Evolutionary conservation across 108 stramenopile genomes (phyloP).

Genomic region (Parietichytrium sp.): DNA sequence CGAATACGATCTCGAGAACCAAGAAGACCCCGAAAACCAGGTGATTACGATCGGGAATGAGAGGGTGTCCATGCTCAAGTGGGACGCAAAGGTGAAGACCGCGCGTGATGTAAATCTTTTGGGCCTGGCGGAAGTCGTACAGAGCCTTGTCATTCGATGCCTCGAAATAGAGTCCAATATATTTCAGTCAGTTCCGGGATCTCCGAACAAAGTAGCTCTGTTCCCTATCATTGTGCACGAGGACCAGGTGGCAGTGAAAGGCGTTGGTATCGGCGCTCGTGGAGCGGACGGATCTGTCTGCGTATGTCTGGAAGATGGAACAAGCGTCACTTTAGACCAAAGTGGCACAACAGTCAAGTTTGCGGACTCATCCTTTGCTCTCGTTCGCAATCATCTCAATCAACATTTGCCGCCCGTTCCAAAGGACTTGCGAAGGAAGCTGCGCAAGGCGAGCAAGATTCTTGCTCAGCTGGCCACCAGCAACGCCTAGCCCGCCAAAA

Average conservation of each 20-base stretch:
- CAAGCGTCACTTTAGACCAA: not conserved
- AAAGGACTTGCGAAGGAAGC: too few species aligned
- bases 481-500: too few species aligned
- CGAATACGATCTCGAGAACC: slow-evolving; percentile 12
- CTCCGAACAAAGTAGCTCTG: not conserved
- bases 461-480: too few species aligned
- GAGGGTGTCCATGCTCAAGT: not conserved
- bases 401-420: too few species aligned
- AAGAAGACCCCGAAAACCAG: not conserved
- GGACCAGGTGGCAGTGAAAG: slow-evolving; percentile 1
- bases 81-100: not conserved
- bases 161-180: not conserved
- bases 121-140: not conserved
- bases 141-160: not conserved
- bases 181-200: not conserved
- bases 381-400: too few species aligned
- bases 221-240: slow-evolving; percentile 20
- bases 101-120: too few species aligned
- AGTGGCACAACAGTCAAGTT: not conserved
- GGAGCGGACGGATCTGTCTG: not conserved
- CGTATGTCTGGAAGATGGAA: slow-evolving; percentile 3
- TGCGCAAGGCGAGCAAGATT: too few species aligned
- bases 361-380: slow-evolving; percentile 14
- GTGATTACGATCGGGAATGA: not conserved
- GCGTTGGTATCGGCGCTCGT: not conserved